Evolutionary conservation across 495 filamentous ascomycete genomes (phyloP).

Genomic region (Bathelium albidoporum): DNA sequence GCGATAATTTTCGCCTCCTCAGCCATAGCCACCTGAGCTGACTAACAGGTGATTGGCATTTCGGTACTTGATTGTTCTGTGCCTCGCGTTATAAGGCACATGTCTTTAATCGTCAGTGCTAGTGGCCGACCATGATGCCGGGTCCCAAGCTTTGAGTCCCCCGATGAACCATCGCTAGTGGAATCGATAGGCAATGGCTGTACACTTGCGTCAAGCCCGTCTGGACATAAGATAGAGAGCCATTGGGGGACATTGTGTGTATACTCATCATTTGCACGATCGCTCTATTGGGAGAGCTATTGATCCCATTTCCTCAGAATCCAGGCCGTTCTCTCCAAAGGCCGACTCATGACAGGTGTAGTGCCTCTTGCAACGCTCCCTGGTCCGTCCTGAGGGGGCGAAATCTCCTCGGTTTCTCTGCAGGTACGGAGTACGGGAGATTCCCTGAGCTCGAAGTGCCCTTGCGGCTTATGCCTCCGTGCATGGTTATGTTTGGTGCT

Average conservation of each 20-base stretch:
- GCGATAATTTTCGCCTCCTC: background rate
- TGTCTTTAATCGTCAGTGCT: background rate
- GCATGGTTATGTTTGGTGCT: background rate
- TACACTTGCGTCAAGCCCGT: too few relatives aligned
- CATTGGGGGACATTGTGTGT: background rate
- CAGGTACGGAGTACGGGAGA: background rate
- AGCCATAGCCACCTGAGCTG: background rate
- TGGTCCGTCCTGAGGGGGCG: background rate
- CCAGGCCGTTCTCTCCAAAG: background rate
- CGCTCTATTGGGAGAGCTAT: too few relatives aligned
- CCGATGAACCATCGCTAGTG: background rate
- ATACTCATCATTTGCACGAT: too few relatives aligned
- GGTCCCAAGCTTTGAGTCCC: background rate
- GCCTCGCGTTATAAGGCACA: background rate
- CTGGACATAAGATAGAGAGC: too few relatives aligned
- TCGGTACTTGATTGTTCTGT: background rate
- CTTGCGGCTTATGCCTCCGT: slow-evolving; percentile 16
- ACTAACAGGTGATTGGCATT: background rate
- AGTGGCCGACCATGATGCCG: background rate
- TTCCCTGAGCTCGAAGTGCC: background rate
- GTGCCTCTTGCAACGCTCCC: too few relatives aligned
- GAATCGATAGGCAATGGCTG: background rate
- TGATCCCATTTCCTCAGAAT: too few relatives aligned
- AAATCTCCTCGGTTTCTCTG: background rate
- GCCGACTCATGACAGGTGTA: too few relatives aligned